These are phyloP conservation scores for Skeletonema marinoi DNA, from an alignment of 108 stramenopile genomes.

Conservation along the genomic window DNA sequence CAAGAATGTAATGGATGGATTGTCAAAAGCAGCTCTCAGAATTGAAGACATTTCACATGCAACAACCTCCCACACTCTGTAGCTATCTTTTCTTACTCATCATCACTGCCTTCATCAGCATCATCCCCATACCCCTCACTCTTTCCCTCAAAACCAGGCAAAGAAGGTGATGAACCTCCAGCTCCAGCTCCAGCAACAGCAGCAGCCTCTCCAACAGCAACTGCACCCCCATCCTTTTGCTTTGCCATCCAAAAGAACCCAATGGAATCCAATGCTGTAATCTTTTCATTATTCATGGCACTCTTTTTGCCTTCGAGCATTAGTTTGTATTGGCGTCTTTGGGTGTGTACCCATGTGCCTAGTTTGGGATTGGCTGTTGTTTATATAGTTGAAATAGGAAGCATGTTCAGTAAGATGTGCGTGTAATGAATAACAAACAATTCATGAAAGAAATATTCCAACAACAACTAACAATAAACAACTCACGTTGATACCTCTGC, in stretches of 20 bases:
- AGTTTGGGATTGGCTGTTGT: constrained; percentile 55
- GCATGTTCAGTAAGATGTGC: no score
- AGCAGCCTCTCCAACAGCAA: neutral
- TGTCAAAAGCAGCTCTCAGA: no score
- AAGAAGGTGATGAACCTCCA: neutral
- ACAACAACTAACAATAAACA: neutral
- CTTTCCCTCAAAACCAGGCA: neutral
- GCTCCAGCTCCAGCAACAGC: neutral
- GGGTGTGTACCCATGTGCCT: constrained; percentile 69
- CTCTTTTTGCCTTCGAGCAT: constrained; percentile 45
- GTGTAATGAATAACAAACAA: no score
- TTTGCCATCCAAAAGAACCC: constrained; percentile 58
- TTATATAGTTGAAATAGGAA: constrained; percentile 39
- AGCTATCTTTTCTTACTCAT: no score
- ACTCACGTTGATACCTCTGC: neutral
- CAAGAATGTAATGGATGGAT: no score
- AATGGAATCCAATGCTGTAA: constrained; percentile 33
- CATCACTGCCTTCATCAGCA: neutral
- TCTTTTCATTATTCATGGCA: constrained; percentile 53
- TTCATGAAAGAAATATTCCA: neutral
- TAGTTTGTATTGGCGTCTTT: constrained; percentile 46
- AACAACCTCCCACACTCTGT: no score
- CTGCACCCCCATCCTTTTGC: neutral
- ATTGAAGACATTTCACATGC: no score
- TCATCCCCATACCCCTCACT: neutral